A percentile compares a stretch with the other conserved stretches of the same genome.
Evolutionary conservation across 768 basidiomycete species (phyloP).

Genomic region (Baorangia bicolor): DNA sequence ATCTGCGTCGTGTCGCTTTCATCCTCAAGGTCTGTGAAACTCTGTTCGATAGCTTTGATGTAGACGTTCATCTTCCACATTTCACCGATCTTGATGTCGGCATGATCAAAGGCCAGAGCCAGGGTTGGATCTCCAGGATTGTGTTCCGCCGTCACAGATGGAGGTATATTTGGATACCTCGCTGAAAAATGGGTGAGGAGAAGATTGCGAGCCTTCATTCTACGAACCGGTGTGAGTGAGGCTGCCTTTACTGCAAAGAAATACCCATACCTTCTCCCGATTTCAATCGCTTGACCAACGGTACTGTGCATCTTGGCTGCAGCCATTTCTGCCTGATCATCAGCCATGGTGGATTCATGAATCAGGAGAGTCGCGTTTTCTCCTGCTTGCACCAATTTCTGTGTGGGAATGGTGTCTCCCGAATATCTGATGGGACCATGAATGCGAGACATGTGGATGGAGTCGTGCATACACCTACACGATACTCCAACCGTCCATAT

Average conservation of each 20-base stretch:
- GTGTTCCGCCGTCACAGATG: slow-evolving; percentile 31
- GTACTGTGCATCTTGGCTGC: slow-evolving; percentile 83
- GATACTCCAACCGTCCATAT: slow-evolving; percentile 54
- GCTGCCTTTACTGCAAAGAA: neutral
- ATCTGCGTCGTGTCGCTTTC: slow-evolving; percentile 32
- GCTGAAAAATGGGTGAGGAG: slow-evolving; percentile 97
- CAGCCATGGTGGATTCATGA: slow-evolving; percentile 92
- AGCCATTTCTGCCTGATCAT: slow-evolving; percentile 77
- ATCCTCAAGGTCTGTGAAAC: slow-evolving; percentile 52
- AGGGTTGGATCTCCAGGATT: slow-evolving; percentile 44
- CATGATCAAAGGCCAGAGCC: slow-evolving; percentile 81
- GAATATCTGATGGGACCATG: slow-evolving; percentile 63
- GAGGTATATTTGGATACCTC: slow-evolving; percentile 85
- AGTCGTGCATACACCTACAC: slow-evolving; percentile 29
- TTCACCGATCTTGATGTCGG: slow-evolving; percentile 66
- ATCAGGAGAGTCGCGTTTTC: slow-evolving; percentile 76
- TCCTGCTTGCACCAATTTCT: slow-evolving; percentile 64
- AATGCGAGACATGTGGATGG: neutral
- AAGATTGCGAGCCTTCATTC: slow-evolving; percentile 82
- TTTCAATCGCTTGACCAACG: slow-evolving; percentile 79
- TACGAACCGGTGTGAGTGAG: slow-evolving; percentile 28
- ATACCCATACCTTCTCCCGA: slow-evolving; percentile 61
- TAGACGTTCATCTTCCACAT: slow-evolving; percentile 89
- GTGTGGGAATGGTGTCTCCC: slow-evolving; percentile 82
- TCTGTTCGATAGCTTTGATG: slow-evolving; percentile 65